Percentiles rank a stretch among this genome's conserved stretches.
Conservation (phyloP, 495 filamentous ascomycete genomes). For the Aspergillus ellipticus region DNA sequence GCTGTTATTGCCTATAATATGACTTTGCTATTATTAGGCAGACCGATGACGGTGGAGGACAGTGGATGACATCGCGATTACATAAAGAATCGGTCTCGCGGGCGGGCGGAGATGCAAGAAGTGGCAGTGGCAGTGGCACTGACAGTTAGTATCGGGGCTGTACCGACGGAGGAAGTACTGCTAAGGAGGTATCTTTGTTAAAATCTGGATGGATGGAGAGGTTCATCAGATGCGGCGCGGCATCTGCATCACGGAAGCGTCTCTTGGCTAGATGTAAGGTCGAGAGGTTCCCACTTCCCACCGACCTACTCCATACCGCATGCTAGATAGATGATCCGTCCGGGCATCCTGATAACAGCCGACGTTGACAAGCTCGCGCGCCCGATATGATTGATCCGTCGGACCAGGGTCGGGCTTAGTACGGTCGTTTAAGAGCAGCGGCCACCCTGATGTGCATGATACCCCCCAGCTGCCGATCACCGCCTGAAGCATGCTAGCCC, state of each 20-base stretch:
- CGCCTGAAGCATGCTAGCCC: conserved; percentile 17
- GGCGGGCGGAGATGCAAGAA: background rate
- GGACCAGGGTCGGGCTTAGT: conserved; percentile 4
- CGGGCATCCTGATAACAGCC: background rate
- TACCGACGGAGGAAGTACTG: too few species aligned
- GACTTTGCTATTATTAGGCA: background rate
- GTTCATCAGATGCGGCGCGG: background rate
- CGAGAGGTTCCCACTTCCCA: too few species aligned
- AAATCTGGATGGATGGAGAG: background rate
- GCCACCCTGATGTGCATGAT: conserved; percentile 17
- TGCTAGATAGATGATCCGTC: background rate
- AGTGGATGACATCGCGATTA: conserved; percentile 11
- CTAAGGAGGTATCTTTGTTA: too few species aligned
- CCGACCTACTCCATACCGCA: too few species aligned
- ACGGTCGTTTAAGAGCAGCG: conserved; percentile 3
- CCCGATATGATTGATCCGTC: background rate
- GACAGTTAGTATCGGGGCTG: too few species aligned
- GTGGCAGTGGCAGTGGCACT: too few species aligned
- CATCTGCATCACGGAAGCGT: too few species aligned
- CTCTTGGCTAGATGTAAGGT: too few species aligned
- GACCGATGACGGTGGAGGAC: background rate
- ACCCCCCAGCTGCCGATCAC: conserved; percentile 19
- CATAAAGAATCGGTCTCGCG: background rate
- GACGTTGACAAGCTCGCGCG: background rate
- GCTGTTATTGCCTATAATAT: background rate